Evolutionary conservation across 495 filamentous ascomycete species (phyloP).

Genomic region (Podospora sp.): DNA sequence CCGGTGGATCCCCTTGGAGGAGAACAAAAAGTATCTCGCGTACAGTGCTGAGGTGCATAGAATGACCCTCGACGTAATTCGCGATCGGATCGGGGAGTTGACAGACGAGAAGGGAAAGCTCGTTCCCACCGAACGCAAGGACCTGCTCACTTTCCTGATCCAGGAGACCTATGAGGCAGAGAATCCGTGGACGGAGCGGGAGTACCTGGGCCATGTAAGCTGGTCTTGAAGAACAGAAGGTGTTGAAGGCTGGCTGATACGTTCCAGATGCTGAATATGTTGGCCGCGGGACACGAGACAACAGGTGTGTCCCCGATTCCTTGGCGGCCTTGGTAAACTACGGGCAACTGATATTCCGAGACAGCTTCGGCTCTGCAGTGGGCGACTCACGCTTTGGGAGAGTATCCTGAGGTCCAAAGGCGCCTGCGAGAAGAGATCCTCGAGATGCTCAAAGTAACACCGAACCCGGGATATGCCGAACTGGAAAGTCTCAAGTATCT

Average conservation of each 20-base stretch:
- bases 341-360: too few relatives aligned
- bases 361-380: not conserved
- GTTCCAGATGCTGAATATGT: constrained; percentile 2
- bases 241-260: not conserved
- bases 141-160: not conserved
- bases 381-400: not conserved
- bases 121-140: not conserved
- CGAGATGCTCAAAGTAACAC: not conserved
- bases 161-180: constrained; percentile 3
- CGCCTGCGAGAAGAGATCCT: constrained; percentile 1
- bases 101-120: not conserved
- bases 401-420: not conserved
- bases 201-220: constrained; percentile 3
- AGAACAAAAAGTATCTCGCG: constrained; percentile 25
- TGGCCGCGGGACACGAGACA: constrained; percentile 9
- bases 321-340: too few relatives aligned
- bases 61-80: constrained; percentile 53
- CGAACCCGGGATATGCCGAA: not conserved
- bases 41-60: constrained; percentile 31
- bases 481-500: not conserved
- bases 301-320: not conserved
- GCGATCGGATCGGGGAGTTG: constrained; percentile 28
- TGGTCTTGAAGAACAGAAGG: not conserved
- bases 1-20: constrained; percentile 34
- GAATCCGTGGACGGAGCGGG: not conserved